A percentile compares a stretch with the other conserved stretches of the same genome.
These are phyloP conservation scores for Lepiota brunneoincarnata DNA, from an alignment of 768 basidiomycete species.

Conservation along the genomic window DNA sequence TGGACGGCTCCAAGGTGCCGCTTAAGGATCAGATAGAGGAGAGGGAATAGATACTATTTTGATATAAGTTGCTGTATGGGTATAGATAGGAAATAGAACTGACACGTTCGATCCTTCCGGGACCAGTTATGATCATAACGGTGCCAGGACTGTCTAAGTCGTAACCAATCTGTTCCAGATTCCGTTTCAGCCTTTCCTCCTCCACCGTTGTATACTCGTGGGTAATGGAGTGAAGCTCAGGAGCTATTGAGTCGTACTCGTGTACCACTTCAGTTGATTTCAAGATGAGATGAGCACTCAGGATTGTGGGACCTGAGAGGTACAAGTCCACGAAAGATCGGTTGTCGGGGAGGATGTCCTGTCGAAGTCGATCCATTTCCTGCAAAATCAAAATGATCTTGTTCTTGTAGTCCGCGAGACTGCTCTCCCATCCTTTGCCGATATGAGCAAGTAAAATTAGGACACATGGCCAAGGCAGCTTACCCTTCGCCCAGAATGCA, in stretches of 20 bases:
- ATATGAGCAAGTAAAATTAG: not conserved
- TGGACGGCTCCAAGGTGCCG: constrained; percentile 18
- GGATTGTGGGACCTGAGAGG: constrained; percentile 1
- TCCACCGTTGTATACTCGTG: constrained; percentile 7
- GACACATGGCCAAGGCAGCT: not conserved
- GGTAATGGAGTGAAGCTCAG: constrained; percentile 5
- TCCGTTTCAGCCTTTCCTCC: constrained; percentile 14
- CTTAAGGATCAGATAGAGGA: constrained; percentile 18
- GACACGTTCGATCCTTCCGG: constrained; percentile 17
- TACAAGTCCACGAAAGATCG: constrained; percentile 12
- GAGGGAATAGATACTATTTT: constrained; percentile 20
- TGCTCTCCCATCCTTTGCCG: constrained; percentile 14
- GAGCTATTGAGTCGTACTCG: not conserved
- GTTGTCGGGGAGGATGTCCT: constrained; percentile 13
- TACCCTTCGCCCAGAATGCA: constrained; percentile 26
- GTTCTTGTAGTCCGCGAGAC: constrained; percentile 16
- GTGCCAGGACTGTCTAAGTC: constrained; percentile 14
- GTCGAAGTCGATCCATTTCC: constrained; percentile 14
- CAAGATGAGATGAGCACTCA: constrained; percentile 14
- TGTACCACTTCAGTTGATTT: constrained; percentile 15
- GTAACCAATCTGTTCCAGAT: constrained; percentile 17
- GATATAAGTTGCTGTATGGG: no score
- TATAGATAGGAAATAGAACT: not conserved
- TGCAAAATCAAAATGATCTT: constrained; percentile 15
- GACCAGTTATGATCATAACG: constrained; percentile 17